These are phyloP conservation scores for Pachyrhizus erosus DNA, from an alignment of 306 rosid genomes.

Conservation along the genomic window DNA sequence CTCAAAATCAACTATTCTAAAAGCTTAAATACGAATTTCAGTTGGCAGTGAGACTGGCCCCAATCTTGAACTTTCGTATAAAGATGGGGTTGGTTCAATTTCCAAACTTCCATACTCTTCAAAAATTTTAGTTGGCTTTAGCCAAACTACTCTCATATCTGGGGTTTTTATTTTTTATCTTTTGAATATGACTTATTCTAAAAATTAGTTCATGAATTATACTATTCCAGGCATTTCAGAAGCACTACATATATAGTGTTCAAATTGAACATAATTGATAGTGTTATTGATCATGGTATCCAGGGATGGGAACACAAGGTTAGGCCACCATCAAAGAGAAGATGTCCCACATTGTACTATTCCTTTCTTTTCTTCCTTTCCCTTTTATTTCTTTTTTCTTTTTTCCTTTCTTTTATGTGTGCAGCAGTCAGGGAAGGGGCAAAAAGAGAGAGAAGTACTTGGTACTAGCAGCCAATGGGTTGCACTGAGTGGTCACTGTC, in stretches of 20 bases:
- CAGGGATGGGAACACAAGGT: conserved; percentile 55
- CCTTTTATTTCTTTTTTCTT: not conserved
- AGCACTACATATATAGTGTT: not conserved
- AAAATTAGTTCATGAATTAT: not conserved
- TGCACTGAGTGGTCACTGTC: conserved; percentile 61
- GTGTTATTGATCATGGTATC: conserved; percentile 34
- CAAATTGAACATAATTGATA: conserved; percentile 35
- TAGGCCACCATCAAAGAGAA: conserved; percentile 57
- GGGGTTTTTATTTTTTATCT: not conserved
- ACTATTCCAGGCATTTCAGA: conserved; percentile 18
- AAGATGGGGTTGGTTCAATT: conserved; percentile 13
- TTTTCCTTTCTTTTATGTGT: conserved; percentile 30
- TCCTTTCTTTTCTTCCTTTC: not conserved
- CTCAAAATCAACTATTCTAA: not conserved
- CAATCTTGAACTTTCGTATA: conserved; percentile 2
- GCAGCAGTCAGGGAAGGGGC: conserved; percentile 48
- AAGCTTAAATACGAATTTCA: not conserved
- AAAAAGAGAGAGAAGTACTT: conserved; percentile 43
- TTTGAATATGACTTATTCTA: not conserved
- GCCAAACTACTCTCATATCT: not conserved
- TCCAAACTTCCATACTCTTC: not conserved
- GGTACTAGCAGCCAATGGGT: conserved; percentile 65
- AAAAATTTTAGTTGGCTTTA: not conserved
- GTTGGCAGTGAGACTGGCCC: not conserved
- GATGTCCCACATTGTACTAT: conserved; percentile 47